Conservation (phyloP, 495 filamentous ascomycete genomes). For the Annulohypoxylon maeteangense region DNA sequence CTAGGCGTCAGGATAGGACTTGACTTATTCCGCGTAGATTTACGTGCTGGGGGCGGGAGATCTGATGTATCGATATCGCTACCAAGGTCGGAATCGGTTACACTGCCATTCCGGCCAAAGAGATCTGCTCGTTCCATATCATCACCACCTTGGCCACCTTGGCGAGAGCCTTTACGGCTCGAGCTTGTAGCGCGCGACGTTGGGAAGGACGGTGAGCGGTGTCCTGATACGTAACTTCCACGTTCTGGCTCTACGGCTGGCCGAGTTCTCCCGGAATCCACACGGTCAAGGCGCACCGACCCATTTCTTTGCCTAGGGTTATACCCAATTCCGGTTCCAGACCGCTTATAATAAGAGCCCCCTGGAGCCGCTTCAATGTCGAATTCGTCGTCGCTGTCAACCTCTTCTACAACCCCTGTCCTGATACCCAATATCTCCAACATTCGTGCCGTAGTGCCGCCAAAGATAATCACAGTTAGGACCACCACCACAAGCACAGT, state of each 20-base stretch:
- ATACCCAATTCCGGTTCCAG: constrained; percentile 75
- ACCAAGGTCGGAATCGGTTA: constrained; percentile 69
- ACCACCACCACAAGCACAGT: constrained; percentile 98
- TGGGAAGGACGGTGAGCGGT: constrained; percentile 57
- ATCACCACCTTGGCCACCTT: constrained; percentile 43
- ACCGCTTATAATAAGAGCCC: constrained; percentile 78
- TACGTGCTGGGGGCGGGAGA: constrained; percentile 62
- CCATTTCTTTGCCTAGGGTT: constrained; percentile 67
- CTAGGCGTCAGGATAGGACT: constrained; percentile 63
- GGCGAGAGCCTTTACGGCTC: constrained; percentile 59
- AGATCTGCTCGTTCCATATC: constrained; percentile 73
- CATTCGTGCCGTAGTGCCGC: constrained; percentile 98
- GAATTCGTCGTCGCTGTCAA: constrained; percentile 97
- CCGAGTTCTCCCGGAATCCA: constrained; percentile 42
- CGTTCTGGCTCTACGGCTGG: constrained; percentile 54
- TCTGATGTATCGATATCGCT: constrained; percentile 74
- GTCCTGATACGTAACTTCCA: constrained; percentile 64
- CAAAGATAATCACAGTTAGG: constrained; percentile 97
- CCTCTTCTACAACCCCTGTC: constrained; percentile 94
- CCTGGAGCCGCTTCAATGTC: constrained; percentile 88
- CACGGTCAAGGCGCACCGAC: constrained; percentile 47
- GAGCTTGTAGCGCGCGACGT: constrained; percentile 55
- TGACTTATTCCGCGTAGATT: constrained; percentile 59
- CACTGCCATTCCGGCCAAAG: constrained; percentile 66
- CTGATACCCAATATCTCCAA: constrained; percentile 93